Base-by-base conservation (phyloP, 177 flowering plant genomes). In the Vitis hybrid region DNA sequence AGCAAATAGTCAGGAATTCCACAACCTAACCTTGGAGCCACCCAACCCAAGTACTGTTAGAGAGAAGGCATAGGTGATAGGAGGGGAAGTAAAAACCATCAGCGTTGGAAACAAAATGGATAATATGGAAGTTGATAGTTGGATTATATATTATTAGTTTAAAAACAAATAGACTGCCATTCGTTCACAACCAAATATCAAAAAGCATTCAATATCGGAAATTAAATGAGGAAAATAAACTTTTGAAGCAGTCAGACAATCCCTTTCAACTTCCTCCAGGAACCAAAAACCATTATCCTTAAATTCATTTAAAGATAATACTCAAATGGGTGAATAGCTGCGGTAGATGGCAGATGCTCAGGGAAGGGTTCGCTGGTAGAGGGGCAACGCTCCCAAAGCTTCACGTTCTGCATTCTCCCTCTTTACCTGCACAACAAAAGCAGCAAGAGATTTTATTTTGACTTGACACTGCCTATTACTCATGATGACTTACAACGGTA, bases 391-490 rank as follows among this genome's bases (percentile, higher is more conserved):
- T 61, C 86, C 87, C 74, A 84, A 72, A 12, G 87, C 85, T 62
- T 82, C 85, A 60, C 86, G 82, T 67, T 86, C 89, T 68, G 80
- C 84, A 11, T 49, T 80, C 76, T 86, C 89, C 75, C 66, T 86
- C 81, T 85, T 79, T 55, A 87, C 85, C 91, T 87, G 83, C 75
- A 72, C 54, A 65, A 52, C 24, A 61, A 4, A 65, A 60, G 22
- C 49, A 12, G 28, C 49, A 63, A 22, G 56, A 53, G 14, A 59
- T 1, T 44, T 14, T 19, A 10, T 1, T 2, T 6, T 5, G 3
- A n/a, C 15, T n/a, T 55, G 13, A 54, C 44, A 8, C 62, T 51
- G 4, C 17, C 31, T 62, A 1, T 13, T 1, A 51, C n/a, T 31
- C 17, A 52, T 10, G 11, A 51, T 51, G 31, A 28, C 31, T 28